Percentiles rank a stretch among this genome's conserved stretches.
These are phyloP conservation scores for Lachnellula arida DNA, from an alignment of 2,329 filamentous ascomycete genomes.

Conservation along the genomic window DNA sequence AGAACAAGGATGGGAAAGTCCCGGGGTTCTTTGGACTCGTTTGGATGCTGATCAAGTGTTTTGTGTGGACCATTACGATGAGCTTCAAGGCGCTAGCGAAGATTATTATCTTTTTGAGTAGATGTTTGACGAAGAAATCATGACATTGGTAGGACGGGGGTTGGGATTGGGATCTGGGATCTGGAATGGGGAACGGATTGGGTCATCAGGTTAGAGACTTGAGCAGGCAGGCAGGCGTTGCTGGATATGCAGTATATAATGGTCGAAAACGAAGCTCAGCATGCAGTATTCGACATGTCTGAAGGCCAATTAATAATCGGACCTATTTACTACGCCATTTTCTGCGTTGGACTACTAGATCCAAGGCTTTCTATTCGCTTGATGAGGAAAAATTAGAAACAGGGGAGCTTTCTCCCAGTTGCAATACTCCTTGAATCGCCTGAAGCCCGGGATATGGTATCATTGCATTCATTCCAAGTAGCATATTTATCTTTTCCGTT, in stretches of 20 bases:
- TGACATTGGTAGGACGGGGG: conserved; percentile 16
- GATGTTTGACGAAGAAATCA: conserved; percentile 44
- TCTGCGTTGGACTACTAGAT: not conserved
- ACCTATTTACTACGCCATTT: not conserved
- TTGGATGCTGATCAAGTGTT: conserved; percentile 50
- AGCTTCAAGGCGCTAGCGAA: conserved; percentile 49
- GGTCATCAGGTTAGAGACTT: not conserved
- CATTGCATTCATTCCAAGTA: not conserved
- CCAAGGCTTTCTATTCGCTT: not conserved
- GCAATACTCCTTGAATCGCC: not conserved
- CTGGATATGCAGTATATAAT: conserved; percentile 5
- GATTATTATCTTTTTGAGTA: conserved; percentile 47
- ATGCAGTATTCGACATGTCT: conserved; percentile 27
- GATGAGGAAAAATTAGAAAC: not conserved
- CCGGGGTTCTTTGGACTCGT: conserved; percentile 48
- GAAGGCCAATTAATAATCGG: conserved; percentile 22
- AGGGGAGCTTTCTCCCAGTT: not conserved
- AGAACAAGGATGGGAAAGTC: conserved; percentile 44
- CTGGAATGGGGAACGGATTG: not conserved
- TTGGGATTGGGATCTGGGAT: not conserved
- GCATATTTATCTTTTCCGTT: conserved; percentile 47
- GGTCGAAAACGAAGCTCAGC: conserved; percentile 12
- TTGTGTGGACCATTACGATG: conserved; percentile 55
- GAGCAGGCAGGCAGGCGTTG: not conserved
- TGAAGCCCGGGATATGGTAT: too few relatives aligned